Conservation (phyloP, 2,329 filamentous ascomycete genomes). For the Tolypocladium cylindrosporum region DNA sequence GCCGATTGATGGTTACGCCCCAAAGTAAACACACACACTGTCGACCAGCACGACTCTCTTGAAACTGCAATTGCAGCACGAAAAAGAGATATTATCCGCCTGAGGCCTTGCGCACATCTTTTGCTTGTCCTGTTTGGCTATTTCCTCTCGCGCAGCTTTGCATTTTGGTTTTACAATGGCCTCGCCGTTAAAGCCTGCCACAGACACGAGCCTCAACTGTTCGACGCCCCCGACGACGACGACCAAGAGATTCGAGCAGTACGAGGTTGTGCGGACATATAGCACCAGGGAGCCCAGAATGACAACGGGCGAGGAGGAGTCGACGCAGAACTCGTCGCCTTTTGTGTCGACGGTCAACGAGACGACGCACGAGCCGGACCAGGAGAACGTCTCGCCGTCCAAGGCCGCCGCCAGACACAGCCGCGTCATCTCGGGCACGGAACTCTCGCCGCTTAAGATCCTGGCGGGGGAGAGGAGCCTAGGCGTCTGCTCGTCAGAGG, state of each 20-base stretch:
- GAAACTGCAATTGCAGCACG: background rate
- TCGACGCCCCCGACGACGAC: slow-evolving; percentile 19
- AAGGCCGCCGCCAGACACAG: slow-evolving; percentile 34
- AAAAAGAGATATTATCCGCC: background rate
- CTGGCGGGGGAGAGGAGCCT: slow-evolving; percentile 25
- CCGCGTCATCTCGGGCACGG: slow-evolving; percentile 45
- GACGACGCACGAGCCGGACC: slow-evolving; percentile 17
- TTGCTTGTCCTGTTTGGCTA: background rate
- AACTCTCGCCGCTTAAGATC: slow-evolving; percentile 49
- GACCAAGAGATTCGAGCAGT: slow-evolving; percentile 19
- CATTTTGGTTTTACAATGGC: slow-evolving; percentile 18
- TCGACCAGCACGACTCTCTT: background rate
- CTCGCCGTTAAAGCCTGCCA: slow-evolving; percentile 29
- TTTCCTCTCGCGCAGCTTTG: background rate
- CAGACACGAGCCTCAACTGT: slow-evolving; percentile 25
- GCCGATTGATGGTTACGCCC: background rate
- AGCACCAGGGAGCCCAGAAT: slow-evolving; percentile 6
- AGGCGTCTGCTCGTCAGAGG: slow-evolving; percentile 10
- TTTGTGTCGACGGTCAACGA: slow-evolving; percentile 21
- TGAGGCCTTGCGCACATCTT: background rate
- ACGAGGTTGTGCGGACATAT: slow-evolving; percentile 20
- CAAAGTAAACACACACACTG: background rate
- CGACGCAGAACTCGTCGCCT: slow-evolving; percentile 15
- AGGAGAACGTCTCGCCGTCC: slow-evolving; percentile 37
- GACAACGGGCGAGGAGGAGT: background rate